Conservation (phyloP, 2,329 filamentous ascomycete species). For the Phaeomoniella chlamydospora region DNA sequence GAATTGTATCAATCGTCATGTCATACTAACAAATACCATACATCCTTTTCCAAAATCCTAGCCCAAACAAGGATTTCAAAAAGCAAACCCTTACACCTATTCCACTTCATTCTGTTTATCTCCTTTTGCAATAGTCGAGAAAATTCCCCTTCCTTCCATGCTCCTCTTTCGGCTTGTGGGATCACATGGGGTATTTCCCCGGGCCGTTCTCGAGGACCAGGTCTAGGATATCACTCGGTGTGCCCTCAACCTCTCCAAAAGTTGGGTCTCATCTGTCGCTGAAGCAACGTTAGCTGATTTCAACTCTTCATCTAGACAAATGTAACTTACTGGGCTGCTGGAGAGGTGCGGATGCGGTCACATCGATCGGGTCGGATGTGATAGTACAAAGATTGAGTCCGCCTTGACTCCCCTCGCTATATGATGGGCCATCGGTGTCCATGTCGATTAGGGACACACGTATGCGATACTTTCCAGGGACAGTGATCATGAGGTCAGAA, state of each 20-base stretch:
- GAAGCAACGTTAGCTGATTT: background rate
- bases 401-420: background rate
- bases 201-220: too few relatives aligned
- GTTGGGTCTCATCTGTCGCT: background rate
- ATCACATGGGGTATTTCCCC: too few relatives aligned
- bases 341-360: background rate
- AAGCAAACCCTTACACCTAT: too few relatives aligned
- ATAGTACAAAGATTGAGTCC: background rate
- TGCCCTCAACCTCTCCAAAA: background rate
- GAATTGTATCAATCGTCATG: too few relatives aligned
- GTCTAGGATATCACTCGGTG: background rate
- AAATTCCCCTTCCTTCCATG: too few relatives aligned
- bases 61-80: too few relatives aligned
- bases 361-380: background rate
- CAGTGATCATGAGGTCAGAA: constrained; percentile 7
- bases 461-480: constrained; percentile 9
- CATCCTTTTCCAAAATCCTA: too few relatives aligned
- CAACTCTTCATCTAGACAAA: background rate
- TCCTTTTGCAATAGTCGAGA: too few relatives aligned
- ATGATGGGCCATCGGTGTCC: constrained; percentile 3
- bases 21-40: too few relatives aligned
- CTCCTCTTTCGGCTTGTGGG: too few relatives aligned
- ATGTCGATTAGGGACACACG: constrained; percentile 11
- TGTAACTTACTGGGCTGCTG: background rate
- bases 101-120: too few relatives aligned